Conservation (phyloP, 176 grass and related monocot genomes). For the Poa annua region DNA sequence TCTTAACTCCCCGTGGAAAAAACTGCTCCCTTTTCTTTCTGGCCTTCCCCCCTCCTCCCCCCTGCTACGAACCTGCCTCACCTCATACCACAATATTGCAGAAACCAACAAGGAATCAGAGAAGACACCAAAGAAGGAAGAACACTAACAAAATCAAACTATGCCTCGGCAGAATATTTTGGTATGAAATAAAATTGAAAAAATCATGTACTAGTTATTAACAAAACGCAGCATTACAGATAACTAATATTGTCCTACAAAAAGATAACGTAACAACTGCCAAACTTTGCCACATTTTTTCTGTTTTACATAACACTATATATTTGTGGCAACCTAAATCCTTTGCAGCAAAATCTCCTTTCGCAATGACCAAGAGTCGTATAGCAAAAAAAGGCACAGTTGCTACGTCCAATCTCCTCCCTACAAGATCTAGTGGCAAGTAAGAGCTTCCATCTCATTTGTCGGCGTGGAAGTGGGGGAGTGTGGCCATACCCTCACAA, state of each 20-base stretch:
- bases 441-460: slow-evolving; percentile 2
- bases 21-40: not conserved
- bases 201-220: not conserved
- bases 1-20: not conserved
- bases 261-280: not conserved
- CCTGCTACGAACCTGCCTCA: not conserved
- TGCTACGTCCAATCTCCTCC: not conserved
- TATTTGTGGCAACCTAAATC: not conserved
- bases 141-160: not conserved
- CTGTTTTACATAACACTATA: not conserved
- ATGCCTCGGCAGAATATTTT: not conserved
- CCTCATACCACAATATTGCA: not conserved
- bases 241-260: not conserved
- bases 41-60: not conserved
- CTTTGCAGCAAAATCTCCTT: not conserved
- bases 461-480: not conserved
- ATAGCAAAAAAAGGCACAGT: not conserved
- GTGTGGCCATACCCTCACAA: not conserved
- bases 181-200: slow-evolving; percentile 3
- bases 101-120: slow-evolving; percentile 1
- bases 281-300: not conserved
- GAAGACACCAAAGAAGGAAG: not conserved
- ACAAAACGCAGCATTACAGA: not conserved
- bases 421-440: not conserved
- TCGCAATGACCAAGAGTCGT: not conserved